Base-by-base conservation (phyloP, 345 rosid genomes). In the Brassica carinata region DNA sequence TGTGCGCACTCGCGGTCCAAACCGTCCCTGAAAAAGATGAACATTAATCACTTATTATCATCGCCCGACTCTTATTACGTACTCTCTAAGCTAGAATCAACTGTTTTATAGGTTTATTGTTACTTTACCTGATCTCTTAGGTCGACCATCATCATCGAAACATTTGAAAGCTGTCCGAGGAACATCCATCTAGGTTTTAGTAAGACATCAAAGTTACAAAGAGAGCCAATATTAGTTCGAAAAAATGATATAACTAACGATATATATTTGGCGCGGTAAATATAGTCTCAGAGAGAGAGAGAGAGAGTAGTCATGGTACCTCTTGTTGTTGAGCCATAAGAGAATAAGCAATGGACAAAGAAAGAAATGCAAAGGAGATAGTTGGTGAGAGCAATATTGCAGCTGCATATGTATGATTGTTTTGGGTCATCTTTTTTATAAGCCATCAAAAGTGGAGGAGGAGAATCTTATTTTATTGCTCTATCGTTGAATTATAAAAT, bases 1-100 rank as follows among this genome's bases (percentile, higher is more conserved):
- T 85, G 83, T 93, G 98, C 4, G 98, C 91, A 80, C 91, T 93
- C 0, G 96, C 94, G 0, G 93, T 93, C 93, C 96, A 93, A 0
- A 91, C 55, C 15, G 88, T 91, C 68, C 98, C 98, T 90, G 81
- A 72, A 73, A 30, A 66, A 64, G 7, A 40, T 23, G 57, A 11
- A 67, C 7, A 2, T 8, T 23, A 23, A 23, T 10, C 8, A 17
- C 3, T 51, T 34, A 67, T 5, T 26, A 55, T 55, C 59, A 62
- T 13, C 8, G 17, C 40, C 55, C 5, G 5, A 38, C 14, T 62
- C 40, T 67, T 53, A 5, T 26, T 1, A 48, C 55, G 15, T 48
- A 23, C 55, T 34, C 61, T 73, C 15, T 38, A 48, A 63, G 43
- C 68, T 30, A 33, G 18, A 48, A 77, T 17, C 51, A 73, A 8